A percentile compares a stretch with the other conserved stretches of the same genome.
These are phyloP conservation scores for Glonium stellatum DNA, from an alignment of 495 filamentous ascomycete genomes.

Conservation along the genomic window DNA sequence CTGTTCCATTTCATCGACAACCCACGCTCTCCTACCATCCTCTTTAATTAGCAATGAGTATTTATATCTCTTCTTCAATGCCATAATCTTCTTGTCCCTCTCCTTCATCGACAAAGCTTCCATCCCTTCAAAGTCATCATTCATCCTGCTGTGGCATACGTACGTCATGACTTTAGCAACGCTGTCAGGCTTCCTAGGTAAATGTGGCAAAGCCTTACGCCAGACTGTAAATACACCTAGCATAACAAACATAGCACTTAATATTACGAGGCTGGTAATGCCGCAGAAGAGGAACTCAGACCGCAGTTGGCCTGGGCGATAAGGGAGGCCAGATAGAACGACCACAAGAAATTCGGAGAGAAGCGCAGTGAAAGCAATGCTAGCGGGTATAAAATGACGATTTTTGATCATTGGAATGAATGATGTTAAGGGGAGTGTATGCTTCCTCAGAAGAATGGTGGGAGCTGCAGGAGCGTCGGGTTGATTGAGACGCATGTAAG, in stretches of 20 bases:
- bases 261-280: slow-evolving; percentile 34
- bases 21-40: no score
- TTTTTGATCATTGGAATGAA: slow-evolving; percentile 34
- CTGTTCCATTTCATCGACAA: no score
- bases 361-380: slow-evolving; percentile 34
- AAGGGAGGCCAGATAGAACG: slow-evolving; percentile 38
- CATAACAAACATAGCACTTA: slow-evolving; percentile 36
- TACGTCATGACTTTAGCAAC: slow-evolving; percentile 16
- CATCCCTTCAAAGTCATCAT: slow-evolving; percentile 11
- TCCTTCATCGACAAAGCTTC: slow-evolving; percentile 4
- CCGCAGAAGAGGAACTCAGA: slow-evolving; percentile 32
- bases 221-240: slow-evolving; percentile 30
- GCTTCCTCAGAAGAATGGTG: slow-evolving; percentile 36
- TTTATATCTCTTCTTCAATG: background rate
- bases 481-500: slow-evolving; percentile 31
- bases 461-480: slow-evolving; percentile 26
- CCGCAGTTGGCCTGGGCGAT: slow-evolving; percentile 34
- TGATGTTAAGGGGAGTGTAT: slow-evolving; percentile 36
- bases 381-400: slow-evolving; percentile 30
- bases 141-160: slow-evolving; percentile 1
- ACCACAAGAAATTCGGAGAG: slow-evolving; percentile 38
- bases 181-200: slow-evolving; percentile 16
- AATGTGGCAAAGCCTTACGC: background rate
- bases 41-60: no score
- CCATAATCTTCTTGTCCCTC: slow-evolving; percentile 5